Percentiles rank a stretch among this genome's conserved stretches.
These are phyloP conservation scores for Aspergillus heteromorphus DNA, from an alignment of 495 filamentous ascomycete species.

Conservation along the genomic window DNA sequence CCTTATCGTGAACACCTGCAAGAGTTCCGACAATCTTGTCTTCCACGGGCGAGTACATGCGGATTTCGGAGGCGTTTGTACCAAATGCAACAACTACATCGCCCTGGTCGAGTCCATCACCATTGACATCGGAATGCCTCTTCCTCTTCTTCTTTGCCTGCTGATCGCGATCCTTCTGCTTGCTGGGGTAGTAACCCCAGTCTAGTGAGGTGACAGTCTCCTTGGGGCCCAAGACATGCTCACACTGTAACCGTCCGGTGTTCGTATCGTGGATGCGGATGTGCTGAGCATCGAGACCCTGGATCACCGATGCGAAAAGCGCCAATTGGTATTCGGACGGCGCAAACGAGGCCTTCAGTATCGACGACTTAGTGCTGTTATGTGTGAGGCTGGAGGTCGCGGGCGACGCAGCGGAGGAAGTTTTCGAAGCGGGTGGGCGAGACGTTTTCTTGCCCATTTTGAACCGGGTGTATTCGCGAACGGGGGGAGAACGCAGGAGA, in stretches of 20 bases:
- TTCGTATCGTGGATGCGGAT: slow-evolving; percentile 55
- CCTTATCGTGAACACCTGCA: slow-evolving; percentile 47
- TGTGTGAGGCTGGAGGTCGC: slow-evolving; percentile 31
- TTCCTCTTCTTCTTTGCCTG: slow-evolving; percentile 55
- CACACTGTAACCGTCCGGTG: slow-evolving; percentile 53
- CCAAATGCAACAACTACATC: slow-evolving; percentile 50
- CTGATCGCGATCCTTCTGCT: slow-evolving; percentile 29
- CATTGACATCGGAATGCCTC: slow-evolving; percentile 44
- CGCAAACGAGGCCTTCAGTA: slow-evolving; percentile 49
- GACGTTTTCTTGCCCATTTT: slow-evolving; percentile 50
- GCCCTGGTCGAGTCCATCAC: slow-evolving; percentile 32
- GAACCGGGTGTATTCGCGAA: slow-evolving; percentile 5
- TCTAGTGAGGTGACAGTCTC: slow-evolving; percentile 51
- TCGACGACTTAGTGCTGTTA: slow-evolving; percentile 43
- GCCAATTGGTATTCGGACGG: slow-evolving; percentile 52
- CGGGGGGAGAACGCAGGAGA: slow-evolving; percentile 2
- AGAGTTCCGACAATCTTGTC: slow-evolving; percentile 47
- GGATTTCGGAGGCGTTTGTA: slow-evolving; percentile 49
- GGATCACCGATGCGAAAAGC: slow-evolving; percentile 56
- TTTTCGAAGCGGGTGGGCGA: slow-evolving; percentile 40
- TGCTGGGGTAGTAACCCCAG: slow-evolving; percentile 46
- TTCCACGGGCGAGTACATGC: slow-evolving; percentile 50
- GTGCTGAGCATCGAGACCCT: slow-evolving; percentile 54
- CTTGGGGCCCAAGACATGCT: slow-evolving; percentile 48
- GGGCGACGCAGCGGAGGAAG: slow-evolving; percentile 44